phyloP scores from a whole-genome alignment of 2,329 filamentous ascomycete genomes.

The Penicillium rolfsii region DNA sequence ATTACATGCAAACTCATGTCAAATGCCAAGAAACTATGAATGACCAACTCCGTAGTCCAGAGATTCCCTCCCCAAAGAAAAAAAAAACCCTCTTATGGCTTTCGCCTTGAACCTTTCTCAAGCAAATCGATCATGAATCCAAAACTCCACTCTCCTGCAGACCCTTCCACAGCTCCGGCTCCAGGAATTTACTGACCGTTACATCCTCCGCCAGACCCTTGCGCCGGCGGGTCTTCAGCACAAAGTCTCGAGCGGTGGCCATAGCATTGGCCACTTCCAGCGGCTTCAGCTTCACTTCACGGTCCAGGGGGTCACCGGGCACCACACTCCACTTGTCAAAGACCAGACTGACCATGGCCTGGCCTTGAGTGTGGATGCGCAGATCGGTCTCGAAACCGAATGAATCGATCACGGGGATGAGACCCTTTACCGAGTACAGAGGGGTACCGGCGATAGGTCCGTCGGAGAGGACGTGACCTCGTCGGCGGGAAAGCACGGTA shows the following conservation, averaged over 20 bases:
- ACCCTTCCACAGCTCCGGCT: conserved; percentile 88
- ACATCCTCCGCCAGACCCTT: conserved; percentile 97
- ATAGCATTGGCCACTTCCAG: conserved; percentile 86
- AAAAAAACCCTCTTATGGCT: conserved; percentile 7
- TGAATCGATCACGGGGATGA: conserved; percentile 93
- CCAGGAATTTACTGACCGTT: conserved; percentile 91
- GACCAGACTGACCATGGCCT: conserved; percentile 84
- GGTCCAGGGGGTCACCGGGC: conserved; percentile 91
- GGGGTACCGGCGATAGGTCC: conserved; percentile 92
- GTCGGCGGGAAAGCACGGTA: conserved; percentile 82
- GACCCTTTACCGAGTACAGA: conserved; percentile 84
- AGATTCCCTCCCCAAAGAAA: conserved; percentile 9
- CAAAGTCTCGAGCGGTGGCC: conserved; percentile 91
- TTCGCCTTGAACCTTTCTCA: not conserved
- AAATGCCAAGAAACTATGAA: conserved; percentile 2
- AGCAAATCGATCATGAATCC: conserved; percentile 55
- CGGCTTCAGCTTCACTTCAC: conserved; percentile 77
- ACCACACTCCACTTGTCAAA: conserved; percentile 98
- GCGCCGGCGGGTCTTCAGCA: conserved; percentile 88
- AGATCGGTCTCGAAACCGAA: conserved; percentile 99
- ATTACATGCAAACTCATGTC: conserved; percentile 24
- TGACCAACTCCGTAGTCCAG: conserved; percentile 19
- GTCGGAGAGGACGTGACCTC: conserved; percentile 93
- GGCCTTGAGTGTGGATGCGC: conserved; percentile 91
- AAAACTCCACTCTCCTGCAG: conserved; percentile 87